Evolutionary conservation across 2,329 filamentous ascomycete species (phyloP), one percentile per base, ranked within the genome.

Genomic region (Alternaria sp.): DNA sequence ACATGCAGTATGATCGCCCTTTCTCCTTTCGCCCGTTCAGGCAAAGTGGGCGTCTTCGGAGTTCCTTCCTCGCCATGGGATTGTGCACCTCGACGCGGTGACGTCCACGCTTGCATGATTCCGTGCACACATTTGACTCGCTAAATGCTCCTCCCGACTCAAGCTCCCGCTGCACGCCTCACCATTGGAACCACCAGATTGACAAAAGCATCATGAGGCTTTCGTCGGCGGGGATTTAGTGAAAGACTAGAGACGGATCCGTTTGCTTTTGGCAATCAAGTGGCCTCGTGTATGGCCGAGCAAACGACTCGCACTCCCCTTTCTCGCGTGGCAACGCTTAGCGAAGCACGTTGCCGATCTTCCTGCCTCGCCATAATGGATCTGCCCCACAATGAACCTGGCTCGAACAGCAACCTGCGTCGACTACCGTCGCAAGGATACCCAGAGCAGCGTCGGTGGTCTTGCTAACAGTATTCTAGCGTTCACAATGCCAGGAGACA

Each of bases 261-360:
- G 33, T n/a, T 28, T 59, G 25, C 23, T 23, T 59, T 58, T 51
- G 37, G 23, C 30, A 8, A 21, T 4, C 9, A 2, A 25, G 15
- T 53, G 55, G 21, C 37, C 15, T 44, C 41, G 3, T 12, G 15
- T 21, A 20, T 23, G 41, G 33, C 33, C 14, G 21, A 45, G 21
- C 47, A 44, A 30, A 44, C 51, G 23, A 47, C 58, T 56, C 45
- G 37, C 14, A 46, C 23, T 30, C 26, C 30, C 55, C 49, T 47
- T 43, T n/a, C 23, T 53, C 28, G 23, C 43, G 20, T 49, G 28
- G 58, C 53, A 46, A 50, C 14, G 47, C 41, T 54, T 37, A 58
- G 53, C 60, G 41, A 53, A 37, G 55, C 63, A 63, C 60, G 60
- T 65, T 63, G 60, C 63, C 55, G 63, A 65, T 60, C 63, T 57